Base-by-base conservation (phyloP, 2,329 filamentous ascomycete species). In the Phoma sp. region DNA sequence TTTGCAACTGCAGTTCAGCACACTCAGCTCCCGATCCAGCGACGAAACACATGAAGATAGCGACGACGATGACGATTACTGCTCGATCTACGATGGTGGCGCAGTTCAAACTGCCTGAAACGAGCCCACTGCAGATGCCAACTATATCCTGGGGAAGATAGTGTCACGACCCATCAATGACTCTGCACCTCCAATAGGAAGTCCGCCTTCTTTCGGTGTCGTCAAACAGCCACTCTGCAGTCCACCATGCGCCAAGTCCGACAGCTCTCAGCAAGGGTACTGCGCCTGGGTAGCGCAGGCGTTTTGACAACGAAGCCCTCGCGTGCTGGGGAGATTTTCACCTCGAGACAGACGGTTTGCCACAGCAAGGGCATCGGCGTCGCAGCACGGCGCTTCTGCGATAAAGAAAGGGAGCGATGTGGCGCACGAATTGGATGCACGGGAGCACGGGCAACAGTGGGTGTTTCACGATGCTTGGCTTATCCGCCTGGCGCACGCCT, bases 171-270 rank as follows among this genome's bases (percentile, higher is more conserved):
- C 38, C 43, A 22, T 29, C 8, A 18, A 41, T 32, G 24, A 13
- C 18, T 33, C 3, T 23, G 5, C 14, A 39, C 7, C 18, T 46
- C 39, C 27, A 54, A 30, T 39, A 43, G 32, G 25, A 35, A 36
- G 39, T 33, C 18, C 11, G 14, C 29, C 45, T 42, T 24, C 32
- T 44, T 58, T 46, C n/a, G 48, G 56, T 39, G 29, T 42, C n/a
- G 27, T 56, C 52, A 63, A 63, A 59, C 58, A 46, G 58, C 55
- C 42, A 54, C 45, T 50, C 47, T 47, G 32, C 43, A 43, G 37
- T 50, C 41, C 40, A 38, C 48, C 36, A 57, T 41, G 49, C 47
- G 58, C 60, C 58, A 57, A 57, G 58, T 35, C 42, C 42, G 43
- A 37, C 30, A 18, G n/a, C 30, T 25, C 9, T 22, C 18, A 29